Evolutionary conservation across 169 alveolate species (phyloP).

Genomic region (Babesia bovis): DNA sequence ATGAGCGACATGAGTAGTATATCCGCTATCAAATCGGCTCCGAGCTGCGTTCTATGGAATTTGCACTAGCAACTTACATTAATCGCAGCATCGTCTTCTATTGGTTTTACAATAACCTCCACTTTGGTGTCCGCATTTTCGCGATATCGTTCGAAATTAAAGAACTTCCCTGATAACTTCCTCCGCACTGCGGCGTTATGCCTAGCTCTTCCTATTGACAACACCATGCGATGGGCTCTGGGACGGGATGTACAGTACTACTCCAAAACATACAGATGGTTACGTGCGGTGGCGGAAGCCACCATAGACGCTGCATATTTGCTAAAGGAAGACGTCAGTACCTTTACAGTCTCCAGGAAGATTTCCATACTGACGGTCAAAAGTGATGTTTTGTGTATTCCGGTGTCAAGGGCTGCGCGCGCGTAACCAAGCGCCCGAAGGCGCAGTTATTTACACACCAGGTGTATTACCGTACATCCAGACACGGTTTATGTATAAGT

Average conservation of each 20-base stretch:
- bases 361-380: conserved; percentile 45
- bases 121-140: conserved; percentile 50
- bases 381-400: not conserved
- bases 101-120: conserved; percentile 63
- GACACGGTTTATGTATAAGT: no score
- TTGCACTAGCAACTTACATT: conserved; percentile 13
- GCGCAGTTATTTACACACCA: conserved; percentile 12
- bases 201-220: conserved; percentile 27
- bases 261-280: conserved; percentile 20
- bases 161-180: conserved; percentile 39
- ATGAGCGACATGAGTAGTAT: conserved; percentile 49
- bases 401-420: not conserved
- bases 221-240: conserved; percentile 27
- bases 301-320: conserved; percentile 49
- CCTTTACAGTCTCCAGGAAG: conserved; percentile 41
- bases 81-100: conserved; percentile 53
- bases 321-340: conserved; percentile 42
- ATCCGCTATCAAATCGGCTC: conserved; percentile 61
- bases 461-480: not conserved
- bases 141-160: conserved; percentile 32
- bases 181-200: conserved; percentile 37
- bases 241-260: not conserved
- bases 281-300: conserved; percentile 37
- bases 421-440: conserved; percentile 5
- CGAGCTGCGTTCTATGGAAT: conserved; percentile 17